These are phyloP conservation scores for Phytophthora quininea DNA, from an alignment of 352 stramenopile species.

Conservation along the genomic window DNA sequence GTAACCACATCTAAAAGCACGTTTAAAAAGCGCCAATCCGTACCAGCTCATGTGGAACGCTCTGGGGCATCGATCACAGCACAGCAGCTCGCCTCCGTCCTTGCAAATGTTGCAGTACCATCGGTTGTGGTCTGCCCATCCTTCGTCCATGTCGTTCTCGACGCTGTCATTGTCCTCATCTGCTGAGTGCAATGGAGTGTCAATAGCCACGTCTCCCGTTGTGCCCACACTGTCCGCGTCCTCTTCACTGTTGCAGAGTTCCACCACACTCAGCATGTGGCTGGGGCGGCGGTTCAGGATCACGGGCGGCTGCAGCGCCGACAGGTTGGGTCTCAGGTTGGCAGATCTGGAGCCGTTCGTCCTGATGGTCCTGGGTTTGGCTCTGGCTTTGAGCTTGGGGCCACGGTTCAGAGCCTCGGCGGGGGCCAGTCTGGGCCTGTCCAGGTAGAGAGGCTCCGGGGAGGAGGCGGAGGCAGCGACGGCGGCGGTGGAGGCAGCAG, in stretches of 20 bases:
- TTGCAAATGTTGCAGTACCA: conserved; percentile 93
- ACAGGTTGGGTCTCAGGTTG: not conserved
- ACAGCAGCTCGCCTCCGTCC: conserved; percentile 88
- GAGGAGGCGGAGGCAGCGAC: conserved; percentile 16
- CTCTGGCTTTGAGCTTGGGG: conserved; percentile 35
- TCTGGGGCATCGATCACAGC: conserved; percentile 92
- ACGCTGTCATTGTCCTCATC: conserved; percentile 52
- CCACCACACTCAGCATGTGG: conserved; percentile 82
- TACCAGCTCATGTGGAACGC: conserved; percentile 93
- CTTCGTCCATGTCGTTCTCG: conserved; percentile 54
- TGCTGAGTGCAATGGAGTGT: conserved; percentile 39
- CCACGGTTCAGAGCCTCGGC: not conserved
- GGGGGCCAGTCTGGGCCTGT: conserved; percentile 7
- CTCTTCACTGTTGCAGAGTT: conserved; percentile 74
- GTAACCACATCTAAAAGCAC: conserved; percentile 7
- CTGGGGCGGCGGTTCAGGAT: conserved; percentile 28
- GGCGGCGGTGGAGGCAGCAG: conserved; percentile 11
- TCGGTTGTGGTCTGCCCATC: conserved; percentile 86
- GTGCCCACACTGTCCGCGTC: conserved; percentile 38
- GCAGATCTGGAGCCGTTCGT: not conserved
- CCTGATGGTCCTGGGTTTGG: conserved; percentile 11
- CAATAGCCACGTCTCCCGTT: conserved; percentile 35
- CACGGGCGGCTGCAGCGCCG: conserved; percentile 6
- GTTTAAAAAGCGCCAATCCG: conserved; percentile 5
- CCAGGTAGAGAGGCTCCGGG: conserved; percentile 6